phyloP scores from a whole-genome alignment of 1,139 yeast species.

The Pichia sp. region DNA sequence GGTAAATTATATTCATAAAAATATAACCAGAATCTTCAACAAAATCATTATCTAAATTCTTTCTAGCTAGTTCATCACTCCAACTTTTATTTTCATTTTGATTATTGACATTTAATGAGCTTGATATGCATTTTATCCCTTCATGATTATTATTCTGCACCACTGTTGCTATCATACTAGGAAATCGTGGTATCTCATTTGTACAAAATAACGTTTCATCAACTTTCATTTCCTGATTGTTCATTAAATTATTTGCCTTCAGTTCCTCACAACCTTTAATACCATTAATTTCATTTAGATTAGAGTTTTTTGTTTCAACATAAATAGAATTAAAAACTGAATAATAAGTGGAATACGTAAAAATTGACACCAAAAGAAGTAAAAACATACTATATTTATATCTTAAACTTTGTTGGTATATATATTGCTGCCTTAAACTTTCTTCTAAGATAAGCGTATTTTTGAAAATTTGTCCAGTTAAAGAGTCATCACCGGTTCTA shows the following conservation, averaged over 20 bases:
- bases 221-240: background rate
- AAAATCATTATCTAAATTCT: background rate
- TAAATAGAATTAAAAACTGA: constrained; percentile 18
- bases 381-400: constrained; percentile 71
- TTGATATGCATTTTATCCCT: background rate
- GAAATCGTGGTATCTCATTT: background rate
- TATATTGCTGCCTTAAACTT: constrained; percentile 71
- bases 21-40: constrained; percentile 2
- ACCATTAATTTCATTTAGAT: background rate
- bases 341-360: constrained; percentile 21
- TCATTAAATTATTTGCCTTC: no score
- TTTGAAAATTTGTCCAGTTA: constrained; percentile 64
- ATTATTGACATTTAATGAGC: no score
- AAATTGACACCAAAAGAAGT: constrained; percentile 23
- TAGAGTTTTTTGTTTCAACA: background rate
- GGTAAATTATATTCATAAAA: constrained; percentile 37
- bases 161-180: background rate
- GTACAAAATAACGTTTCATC: background rate
- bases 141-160: background rate
- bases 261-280: no score
- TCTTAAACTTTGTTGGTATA: constrained; percentile 62
- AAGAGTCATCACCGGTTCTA: constrained; percentile 19
- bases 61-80: background rate
- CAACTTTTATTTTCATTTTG: background rate
- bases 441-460: constrained; percentile 81